Conservation (phyloP, 2,329 filamentous ascomycete species). For the Clonostachys rosea region DNA sequence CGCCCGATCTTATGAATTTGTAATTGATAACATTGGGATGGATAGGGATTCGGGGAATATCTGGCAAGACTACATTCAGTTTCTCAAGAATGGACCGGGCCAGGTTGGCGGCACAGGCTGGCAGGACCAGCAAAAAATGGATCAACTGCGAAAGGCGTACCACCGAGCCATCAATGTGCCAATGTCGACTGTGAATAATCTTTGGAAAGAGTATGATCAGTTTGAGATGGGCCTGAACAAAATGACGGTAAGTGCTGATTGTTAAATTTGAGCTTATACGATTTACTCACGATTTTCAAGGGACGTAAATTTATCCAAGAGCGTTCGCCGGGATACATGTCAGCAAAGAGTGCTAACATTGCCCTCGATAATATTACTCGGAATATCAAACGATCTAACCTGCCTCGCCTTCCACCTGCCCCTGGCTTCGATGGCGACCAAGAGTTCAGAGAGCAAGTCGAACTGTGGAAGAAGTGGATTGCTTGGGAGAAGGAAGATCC, state of each 20-base stretch:
- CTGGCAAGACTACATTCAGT: conserved; percentile 94
- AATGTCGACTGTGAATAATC: conserved; percentile 71
- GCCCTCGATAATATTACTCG: conserved; percentile 85
- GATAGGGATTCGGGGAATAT: conserved; percentile 86
- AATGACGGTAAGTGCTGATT: conserved; percentile 60
- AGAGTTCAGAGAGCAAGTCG: conserved; percentile 79
- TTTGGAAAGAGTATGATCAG: conserved; percentile 98
- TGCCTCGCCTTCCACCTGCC: conserved; percentile 78
- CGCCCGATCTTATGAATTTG: conserved; percentile 85
- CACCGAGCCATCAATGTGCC: conserved; percentile 86
- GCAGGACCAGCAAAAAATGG: conserved; percentile 99
- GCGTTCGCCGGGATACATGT: conserved; percentile 91
- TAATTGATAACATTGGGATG: conserved; percentile 82
- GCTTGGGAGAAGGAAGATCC: conserved; percentile 93
- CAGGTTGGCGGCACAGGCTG: conserved; percentile 79
- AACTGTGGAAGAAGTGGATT: conserved; percentile 91
- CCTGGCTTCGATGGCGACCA: conserved; percentile 82
- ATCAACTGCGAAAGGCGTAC: conserved; percentile 85
- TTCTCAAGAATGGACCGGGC: conserved; percentile 84
- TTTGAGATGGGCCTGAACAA: conserved; percentile 96
- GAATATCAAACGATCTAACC: conserved; percentile 68
- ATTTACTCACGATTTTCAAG: conserved; percentile 32
- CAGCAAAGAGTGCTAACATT: conserved; percentile 84
- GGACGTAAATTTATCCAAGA: conserved; percentile 94
- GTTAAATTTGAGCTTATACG: background rate